Percentiles rank a stretch among this genome's conserved stretches.
Conservation (phyloP, 768 basidiomycete genomes). For the Leccinum sublutescens region DNA sequence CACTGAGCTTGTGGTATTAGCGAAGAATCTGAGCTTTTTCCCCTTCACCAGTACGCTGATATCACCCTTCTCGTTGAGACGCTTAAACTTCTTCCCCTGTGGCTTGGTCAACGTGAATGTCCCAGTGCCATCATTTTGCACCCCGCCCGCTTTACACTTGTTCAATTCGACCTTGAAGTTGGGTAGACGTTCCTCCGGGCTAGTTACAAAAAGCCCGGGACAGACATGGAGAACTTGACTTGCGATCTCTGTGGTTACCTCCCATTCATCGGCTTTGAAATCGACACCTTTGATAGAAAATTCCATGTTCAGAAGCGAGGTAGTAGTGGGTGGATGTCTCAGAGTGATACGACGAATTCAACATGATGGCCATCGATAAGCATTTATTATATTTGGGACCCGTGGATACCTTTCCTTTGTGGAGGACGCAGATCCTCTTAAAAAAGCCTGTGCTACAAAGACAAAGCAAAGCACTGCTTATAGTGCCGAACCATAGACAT, state of each 20-base stretch:
- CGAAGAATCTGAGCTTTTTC: slow-evolving; percentile 38
- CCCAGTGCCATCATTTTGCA: slow-evolving; percentile 57
- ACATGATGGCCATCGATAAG: slow-evolving; percentile 6
- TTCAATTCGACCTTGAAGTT: slow-evolving; percentile 67
- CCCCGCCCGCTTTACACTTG: slow-evolving; percentile 45
- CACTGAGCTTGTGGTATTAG: slow-evolving; percentile 6
- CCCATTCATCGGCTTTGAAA: slow-evolving; percentile 47
- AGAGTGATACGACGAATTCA: neutral
- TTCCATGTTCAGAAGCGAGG: slow-evolving; percentile 33
- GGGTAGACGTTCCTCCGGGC: slow-evolving; percentile 31
- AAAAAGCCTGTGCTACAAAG: neutral
- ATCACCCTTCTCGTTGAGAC: slow-evolving; percentile 37
- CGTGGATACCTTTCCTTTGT: slow-evolving; percentile 3
- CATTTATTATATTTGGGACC: neutral
- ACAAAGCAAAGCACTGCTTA: neutral
- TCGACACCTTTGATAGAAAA: slow-evolving; percentile 34
- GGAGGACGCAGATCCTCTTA: slow-evolving; percentile 7
- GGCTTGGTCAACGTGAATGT: slow-evolving; percentile 27
- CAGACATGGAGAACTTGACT: slow-evolving; percentile 47
- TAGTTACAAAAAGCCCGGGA: slow-evolving; percentile 28
- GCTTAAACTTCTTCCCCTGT: slow-evolving; percentile 47
- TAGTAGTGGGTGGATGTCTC: neutral
- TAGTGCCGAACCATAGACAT: neutral
- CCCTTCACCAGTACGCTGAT: slow-evolving; percentile 40
- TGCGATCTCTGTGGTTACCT: slow-evolving; percentile 56